Percentiles rank a stretch among this genome's conserved stretches.
Conservation (phyloP, 169 alveolate species). For the Plasmodium fragile region DNA sequence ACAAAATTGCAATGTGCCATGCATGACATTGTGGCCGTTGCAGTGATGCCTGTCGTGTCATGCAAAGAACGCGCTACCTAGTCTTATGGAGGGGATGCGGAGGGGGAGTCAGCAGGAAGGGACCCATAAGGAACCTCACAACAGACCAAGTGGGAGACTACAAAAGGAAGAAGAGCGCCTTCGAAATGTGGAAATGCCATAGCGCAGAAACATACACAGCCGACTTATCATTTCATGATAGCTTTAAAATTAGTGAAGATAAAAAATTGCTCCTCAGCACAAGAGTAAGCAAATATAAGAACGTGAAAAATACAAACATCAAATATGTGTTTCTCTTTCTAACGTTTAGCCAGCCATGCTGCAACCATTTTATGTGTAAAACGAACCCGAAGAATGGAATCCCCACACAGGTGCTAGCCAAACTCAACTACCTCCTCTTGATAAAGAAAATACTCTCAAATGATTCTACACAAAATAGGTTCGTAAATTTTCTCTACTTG, state of each 20-base stretch:
- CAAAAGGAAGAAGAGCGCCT: slow-evolving; percentile 20
- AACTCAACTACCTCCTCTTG: slow-evolving; percentile 52
- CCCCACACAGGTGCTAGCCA: slow-evolving; percentile 32
- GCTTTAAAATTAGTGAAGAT: slow-evolving; percentile 1
- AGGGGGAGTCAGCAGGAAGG: not conserved
- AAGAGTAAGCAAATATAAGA: slow-evolving; percentile 43
- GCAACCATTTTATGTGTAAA: slow-evolving; percentile 37
- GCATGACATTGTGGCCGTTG: not conserved
- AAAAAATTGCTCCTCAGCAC: slow-evolving; percentile 18
- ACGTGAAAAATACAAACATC: slow-evolving; percentile 5
- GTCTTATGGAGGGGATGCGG: not conserved
- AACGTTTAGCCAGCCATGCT: slow-evolving; percentile 14
- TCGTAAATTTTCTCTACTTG: not conserved
- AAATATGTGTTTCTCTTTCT: slow-evolving; percentile 36
- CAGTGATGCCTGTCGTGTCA: not conserved
- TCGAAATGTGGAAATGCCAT: slow-evolving; percentile 26
- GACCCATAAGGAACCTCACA: not conserved
- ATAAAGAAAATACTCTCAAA: slow-evolving; percentile 21
- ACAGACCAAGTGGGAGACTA: not conserved
- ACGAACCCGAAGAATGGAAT: slow-evolving; percentile 27
- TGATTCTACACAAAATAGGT: slow-evolving; percentile 32
- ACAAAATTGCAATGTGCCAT: not conserved
- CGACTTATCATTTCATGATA: slow-evolving; percentile 13
- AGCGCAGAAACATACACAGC: not conserved
- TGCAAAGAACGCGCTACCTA: not conserved